Evolutionary conservation across 2,329 filamentous ascomycete species (phyloP), one percentile per base, ranked within the genome.

Genomic region (Monilinia polystroma): DNA sequence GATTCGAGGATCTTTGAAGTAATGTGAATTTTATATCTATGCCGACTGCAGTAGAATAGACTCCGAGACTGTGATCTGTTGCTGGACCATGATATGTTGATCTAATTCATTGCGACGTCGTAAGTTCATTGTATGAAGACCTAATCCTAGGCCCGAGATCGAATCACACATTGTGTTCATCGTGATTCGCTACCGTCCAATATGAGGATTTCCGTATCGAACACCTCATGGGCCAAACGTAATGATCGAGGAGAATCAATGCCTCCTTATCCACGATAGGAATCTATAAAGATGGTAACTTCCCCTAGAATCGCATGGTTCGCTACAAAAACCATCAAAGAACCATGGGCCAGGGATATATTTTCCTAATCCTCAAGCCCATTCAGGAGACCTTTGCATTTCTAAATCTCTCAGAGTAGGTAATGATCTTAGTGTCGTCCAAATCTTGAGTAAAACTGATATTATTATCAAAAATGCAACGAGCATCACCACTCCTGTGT

Each of bases 391-490:
- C 20, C 47, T 47, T 20, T 45, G 64, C 55, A 54, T 62, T 35
- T 66, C 64, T 26, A 62, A 26, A 23, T 66, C 64, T 16, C 38
- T 47, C 3, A 51, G n/a, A 0, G 64, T 54, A 20, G 64, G 64
- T 14, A 66, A 43, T 16, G 47, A 51, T 47, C 55, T 62, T 26
- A 66, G 20, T 4, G 45, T 59, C 23, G 35, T 52, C 64, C 64
- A 66, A 3, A 66, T 66, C 64, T 54, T 62, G 1, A 52, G 41
- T 20, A 66, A 10, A 32, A 62, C 64, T 3, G 26, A 60, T 8
- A 66, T 20, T 29, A 66, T 66, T 7, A 66, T 54, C 14, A 66
- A 11, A 10, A 66, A 66, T 20, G 56, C 64, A 32, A 66, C 12
- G 49, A 66, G 14, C 35, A 66, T 54, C 11, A 66, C 18, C 8